A percentile compares a stretch with the other conserved stretches of the same genome.
phyloP scores from a whole-genome alignment of 2,329 filamentous ascomycete species.

The Fusarium sp. region DNA sequence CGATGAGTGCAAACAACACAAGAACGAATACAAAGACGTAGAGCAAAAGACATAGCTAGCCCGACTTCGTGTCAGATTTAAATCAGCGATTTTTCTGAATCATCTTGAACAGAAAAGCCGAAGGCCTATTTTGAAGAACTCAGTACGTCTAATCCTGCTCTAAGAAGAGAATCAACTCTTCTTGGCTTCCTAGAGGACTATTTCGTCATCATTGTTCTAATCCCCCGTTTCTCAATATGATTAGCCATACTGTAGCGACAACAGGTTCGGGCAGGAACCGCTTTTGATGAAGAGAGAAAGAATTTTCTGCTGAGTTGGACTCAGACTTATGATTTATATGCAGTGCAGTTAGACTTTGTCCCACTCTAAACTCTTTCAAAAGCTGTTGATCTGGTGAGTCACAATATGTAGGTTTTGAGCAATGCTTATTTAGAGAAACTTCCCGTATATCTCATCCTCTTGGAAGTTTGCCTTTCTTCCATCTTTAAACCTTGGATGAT shows the following conservation, averaged over 20 bases:
- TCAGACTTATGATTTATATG: not conserved
- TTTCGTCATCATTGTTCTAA: not conserved
- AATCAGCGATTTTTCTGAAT: fast-evolving
- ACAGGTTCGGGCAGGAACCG: not conserved
- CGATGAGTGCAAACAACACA: not conserved
- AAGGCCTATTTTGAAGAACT: not conserved
- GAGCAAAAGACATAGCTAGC: not conserved
- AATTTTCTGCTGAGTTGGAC: not conserved
- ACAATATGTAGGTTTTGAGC: not conserved
- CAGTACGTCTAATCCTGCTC: not conserved
- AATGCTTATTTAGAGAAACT: not conserved
- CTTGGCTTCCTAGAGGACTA: not conserved
- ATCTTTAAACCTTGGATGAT: not conserved
- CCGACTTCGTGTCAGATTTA: not conserved
- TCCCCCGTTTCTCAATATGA: not conserved
- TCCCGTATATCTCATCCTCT: not conserved
- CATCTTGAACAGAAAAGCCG: not conserved
- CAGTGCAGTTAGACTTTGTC: not conserved
- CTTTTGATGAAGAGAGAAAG: not conserved
- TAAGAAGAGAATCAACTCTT: not conserved
- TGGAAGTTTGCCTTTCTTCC: fast-evolving
- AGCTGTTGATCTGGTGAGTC: not conserved
- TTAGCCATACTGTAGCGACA: not conserved
- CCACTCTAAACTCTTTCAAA: not conserved
- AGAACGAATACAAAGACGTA: not conserved